Evolutionary conservation across 345 rosid genomes (phyloP).

Genomic region (Gossypium stocksii): DNA sequence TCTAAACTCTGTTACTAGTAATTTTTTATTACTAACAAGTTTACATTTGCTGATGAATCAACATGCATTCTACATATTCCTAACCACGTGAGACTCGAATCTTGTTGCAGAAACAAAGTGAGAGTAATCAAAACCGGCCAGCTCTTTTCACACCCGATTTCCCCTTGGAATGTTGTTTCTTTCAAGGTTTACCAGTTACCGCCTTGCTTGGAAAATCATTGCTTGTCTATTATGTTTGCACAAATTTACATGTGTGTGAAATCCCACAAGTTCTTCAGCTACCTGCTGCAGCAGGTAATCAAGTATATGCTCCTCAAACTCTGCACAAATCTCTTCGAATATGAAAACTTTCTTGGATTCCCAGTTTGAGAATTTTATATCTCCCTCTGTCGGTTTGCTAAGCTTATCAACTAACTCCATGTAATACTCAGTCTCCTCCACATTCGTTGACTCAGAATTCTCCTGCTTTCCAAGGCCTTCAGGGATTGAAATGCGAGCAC

Average conservation of each 20-base stretch:
- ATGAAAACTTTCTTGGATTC: constrained; percentile 15
- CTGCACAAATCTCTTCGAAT: constrained; percentile 45
- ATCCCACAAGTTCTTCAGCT: constrained; percentile 40
- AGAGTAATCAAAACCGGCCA: not conserved
- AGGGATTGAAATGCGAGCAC: not conserved
- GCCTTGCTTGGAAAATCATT: not conserved
- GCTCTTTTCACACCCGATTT: constrained; percentile 4
- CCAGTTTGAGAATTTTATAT: constrained; percentile 45
- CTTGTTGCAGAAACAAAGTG: not conserved
- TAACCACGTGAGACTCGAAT: not conserved
- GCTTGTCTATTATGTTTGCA: not conserved
- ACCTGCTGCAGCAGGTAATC: constrained; percentile 39
- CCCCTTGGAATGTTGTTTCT: not conserved
- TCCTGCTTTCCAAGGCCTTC: constrained; percentile 2
- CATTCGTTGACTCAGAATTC: constrained; percentile 1
- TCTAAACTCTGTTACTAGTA: not conserved
- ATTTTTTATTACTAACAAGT: not conserved
- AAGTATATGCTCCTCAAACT: constrained; percentile 49
- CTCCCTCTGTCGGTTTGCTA: constrained; percentile 40
- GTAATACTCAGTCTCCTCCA: constrained; percentile 29
- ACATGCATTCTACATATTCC: not conserved
- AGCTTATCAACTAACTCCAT: constrained; percentile 35
- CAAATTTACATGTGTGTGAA: constrained; percentile 20
- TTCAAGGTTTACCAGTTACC: not conserved
- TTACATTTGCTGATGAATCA: not conserved